Evolutionary conservation across 106 monocot genomes (phyloP), one percentile per base, ranked within the genome.

Genomic region (Dendrobium officinale): DNA sequence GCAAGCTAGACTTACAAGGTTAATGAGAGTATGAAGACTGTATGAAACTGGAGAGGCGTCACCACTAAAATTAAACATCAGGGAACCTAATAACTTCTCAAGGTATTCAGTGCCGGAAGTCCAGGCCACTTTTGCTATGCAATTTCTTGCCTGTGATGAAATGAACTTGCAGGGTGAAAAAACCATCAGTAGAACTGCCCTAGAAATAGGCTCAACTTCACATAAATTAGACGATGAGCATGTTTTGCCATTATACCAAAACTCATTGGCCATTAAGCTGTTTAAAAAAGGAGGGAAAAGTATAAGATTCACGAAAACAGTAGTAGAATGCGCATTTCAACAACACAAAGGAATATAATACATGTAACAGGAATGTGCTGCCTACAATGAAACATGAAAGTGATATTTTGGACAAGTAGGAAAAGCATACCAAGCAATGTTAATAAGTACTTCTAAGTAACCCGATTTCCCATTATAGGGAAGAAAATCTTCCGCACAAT

Each of bases 131-230:
- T 87, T 83, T 19, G 81, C 84, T 11, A 94, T 72, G 81, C 42
- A 66, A 18, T 70, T 79, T 78, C 78, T 90, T 78, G 92, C 80
- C 27, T 75, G 78, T 66, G 78, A 83, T 40, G 90, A 42, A 81
- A 97, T 91, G 61, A 85, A 89, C 44, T 86, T 91, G 85, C 87
- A 92, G 20, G 94, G 92, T 55, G 97, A 94, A 40, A 80, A 75
- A 37, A 89, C 72, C 97, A 97, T 89, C 78, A 89, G 41, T 33
- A 92, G 42, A 84, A 92, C 81, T 27, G 90, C 86, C 73, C 92
- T 87, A 5, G 58, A 85, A 58, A 90, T 83, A 67, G 89, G 87
- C 42, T 94, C 94, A 51, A 80, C 31, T 79, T 88, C 86, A 82
- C 75, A 55, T 29, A 44, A 56, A 73, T 76, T 11, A n/a, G 58